Evolutionary conservation across 2,329 filamentous ascomycete species (phyloP).

Genomic region (Neonectria sp.): DNA sequence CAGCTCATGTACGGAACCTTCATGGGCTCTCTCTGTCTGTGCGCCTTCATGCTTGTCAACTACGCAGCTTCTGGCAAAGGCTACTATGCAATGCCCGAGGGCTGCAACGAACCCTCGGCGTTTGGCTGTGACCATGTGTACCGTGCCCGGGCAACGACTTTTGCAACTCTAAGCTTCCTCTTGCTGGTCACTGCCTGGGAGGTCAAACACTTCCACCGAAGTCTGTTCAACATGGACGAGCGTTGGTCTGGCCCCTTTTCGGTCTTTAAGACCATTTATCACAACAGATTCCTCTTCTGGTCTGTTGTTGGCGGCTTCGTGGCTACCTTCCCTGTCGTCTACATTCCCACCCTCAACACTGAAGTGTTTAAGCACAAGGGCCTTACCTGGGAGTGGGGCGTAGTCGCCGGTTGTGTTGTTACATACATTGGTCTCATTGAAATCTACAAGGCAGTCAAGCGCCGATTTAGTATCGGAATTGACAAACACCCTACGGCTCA

Average conservation of each 20-base stretch:
- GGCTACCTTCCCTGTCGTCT: constrained; percentile 74
- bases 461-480: constrained; percentile 59
- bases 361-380: constrained; percentile 79
- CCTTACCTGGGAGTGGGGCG: constrained; percentile 81
- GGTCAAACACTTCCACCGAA: constrained; percentile 79
- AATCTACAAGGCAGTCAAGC: constrained; percentile 78
- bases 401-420: constrained; percentile 72
- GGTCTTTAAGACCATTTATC: constrained; percentile 74
- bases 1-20: constrained; percentile 77
- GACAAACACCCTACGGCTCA: constrained; percentile 40
- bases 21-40: constrained; percentile 74
- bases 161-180: constrained; percentile 78
- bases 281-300: constrained; percentile 78
- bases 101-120: constrained; percentile 71
- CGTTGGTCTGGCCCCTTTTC: constrained; percentile 64
- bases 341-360: constrained; percentile 77
- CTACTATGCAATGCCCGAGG: constrained; percentile 63
- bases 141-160: constrained; percentile 77
- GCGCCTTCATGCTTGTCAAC: constrained; percentile 72
- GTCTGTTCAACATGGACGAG: constrained; percentile 77
- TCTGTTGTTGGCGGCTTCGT: constrained; percentile 73
- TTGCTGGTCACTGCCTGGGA: constrained; percentile 81
- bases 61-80: constrained; percentile 64
- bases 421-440: constrained; percentile 77
- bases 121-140: constrained; percentile 70